Base-by-base conservation (phyloP, 345 rosid species). In the Iberis pinnata region DNA sequence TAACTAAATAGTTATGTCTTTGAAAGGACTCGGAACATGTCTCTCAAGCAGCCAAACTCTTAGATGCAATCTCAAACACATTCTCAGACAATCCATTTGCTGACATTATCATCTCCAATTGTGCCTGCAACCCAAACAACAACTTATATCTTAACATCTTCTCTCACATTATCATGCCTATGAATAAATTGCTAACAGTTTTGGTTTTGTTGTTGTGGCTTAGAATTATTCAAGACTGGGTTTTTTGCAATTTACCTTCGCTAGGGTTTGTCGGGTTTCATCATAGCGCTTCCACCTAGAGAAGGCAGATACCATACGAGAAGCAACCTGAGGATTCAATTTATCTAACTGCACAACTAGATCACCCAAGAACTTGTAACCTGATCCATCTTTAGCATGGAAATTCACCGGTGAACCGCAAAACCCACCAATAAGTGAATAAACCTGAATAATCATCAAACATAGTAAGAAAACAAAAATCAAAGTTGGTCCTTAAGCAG, bases 201-300 rank as follows among this genome's bases (percentile, higher is more conserved):
- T n/a, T n/a, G n/a, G 8, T 26, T 26, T 26, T 26, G 29, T 4
- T 26, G 29, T 26, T 7, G 9, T 29, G 8, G 2, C 10, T 5
- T 29, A 29, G 8, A 29, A 29, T 4, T 6, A 18, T 26, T 14
- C 25, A 44, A 33, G 35, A 35, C 33, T 15, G 7, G 10, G 11
- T 4, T 40, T 18, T n/a, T 31, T 19, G 51, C 43, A 8, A 35
- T 53, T 56, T 76, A 92, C 95, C 95, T 86, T 88, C 27, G 95
- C 90, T 25, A 86, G 84, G 38, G 64, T 75, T 76, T 88, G 97
- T 27, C 99, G 75, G 47, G 73, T 71, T 73, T 83, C 86, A 32
- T 88, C 97, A 4, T 73, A 93, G 39, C 95, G 95, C 77, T 47
- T 88, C 99, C 99, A 88, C 79, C 94, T 80, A 18, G 99, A 93